Evolutionary conservation across 2,329 filamentous ascomycete species (phyloP), one percentile per base, ranked within the genome.

Genomic region (Aspergillus unguis): DNA sequence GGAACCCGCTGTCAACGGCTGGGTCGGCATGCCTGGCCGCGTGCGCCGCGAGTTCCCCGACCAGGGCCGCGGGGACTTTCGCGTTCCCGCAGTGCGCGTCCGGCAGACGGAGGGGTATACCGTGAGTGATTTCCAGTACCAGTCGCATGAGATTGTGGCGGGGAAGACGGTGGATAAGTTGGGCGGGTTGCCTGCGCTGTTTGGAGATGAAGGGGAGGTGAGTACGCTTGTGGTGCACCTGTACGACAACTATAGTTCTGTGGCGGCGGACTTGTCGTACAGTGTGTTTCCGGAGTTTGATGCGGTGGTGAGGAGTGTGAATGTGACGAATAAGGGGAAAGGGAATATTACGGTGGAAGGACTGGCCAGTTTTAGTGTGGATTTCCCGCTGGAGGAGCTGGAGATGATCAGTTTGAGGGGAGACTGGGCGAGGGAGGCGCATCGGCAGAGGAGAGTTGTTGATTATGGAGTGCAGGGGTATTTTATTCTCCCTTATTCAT

Each of bases 11-110:
- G 60, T 67, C 5, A 65, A 76, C 17, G 84, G 84, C 44, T 86
- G 84, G 84, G 71, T 77, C 33, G 69, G 76, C 31, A 62, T 73
- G 44, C 65, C 77, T 33, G 77, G 76, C 7, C 82, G 80, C 38
- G 63, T 77, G n/a, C 77, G 81, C 17, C 79, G 84, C 27, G 84
- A 86, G 62, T 85, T 85, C 50, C 84, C 84, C 1, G 84, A 87
- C 55, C 70, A 83, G 3, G 84, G 84, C 1, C 77, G 83, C 7
- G 83, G 83, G n/a, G 85, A 87, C 60, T 83, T 85, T 57, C 77
- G 85, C 4, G 70, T 79, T 3, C 84, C 84, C 0, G 84, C 84
- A 0, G 75, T 86, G 8, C 79, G 81, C 37, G 82, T 87, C 58
- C 75, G 77, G 49, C 83, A 87, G 59, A 70, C 78, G 2, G 76